Conservation (phyloP, 495 filamentous ascomycete species). For the Penicillium paradoxum region DNA sequence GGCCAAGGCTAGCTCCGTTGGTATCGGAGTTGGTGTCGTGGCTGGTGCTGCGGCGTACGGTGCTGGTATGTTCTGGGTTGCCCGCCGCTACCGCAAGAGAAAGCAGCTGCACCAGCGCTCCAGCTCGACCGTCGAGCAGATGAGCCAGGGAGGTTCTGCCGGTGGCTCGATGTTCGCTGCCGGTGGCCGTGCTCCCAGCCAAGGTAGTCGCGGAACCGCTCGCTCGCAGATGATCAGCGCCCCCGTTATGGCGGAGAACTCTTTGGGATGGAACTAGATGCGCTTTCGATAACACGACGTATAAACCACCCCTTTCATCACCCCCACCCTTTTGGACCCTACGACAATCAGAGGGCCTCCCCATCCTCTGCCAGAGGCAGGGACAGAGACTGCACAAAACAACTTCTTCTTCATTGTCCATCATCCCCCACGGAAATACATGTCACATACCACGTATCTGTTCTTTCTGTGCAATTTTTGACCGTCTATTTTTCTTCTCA, state of each 20-base stretch:
- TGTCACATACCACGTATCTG: conserved; percentile 26
- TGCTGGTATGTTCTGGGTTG: conserved; percentile 97
- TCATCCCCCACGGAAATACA: conserved; percentile 19
- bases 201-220: conserved; percentile 64
- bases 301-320: neutral
- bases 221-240: conserved; percentile 71
- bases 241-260: conserved; percentile 96
- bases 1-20: conserved; percentile 69
- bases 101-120: conserved; percentile 74
- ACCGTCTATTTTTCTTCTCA: conserved; percentile 23
- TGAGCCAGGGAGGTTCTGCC: conserved; percentile 39
- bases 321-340: neutral
- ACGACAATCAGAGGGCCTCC: conserved; percentile 4
- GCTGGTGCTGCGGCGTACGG: conserved; percentile 86
- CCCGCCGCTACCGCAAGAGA: conserved; percentile 86
- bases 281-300: conserved; percentile 8
- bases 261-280: conserved; percentile 90
- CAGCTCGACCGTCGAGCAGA: conserved; percentile 52
- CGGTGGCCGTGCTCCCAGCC: conserved; percentile 43
- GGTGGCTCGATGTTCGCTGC: conserved; percentile 30
- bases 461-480: conserved; percentile 30
- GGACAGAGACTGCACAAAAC: conserved; percentile 25
- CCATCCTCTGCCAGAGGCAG: conserved; percentile 4
- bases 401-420: conserved; percentile 26
- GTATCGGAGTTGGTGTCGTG: conserved; percentile 73